A percentile compares a stretch with the other conserved stretches of the same genome.
phyloP scores from a whole-genome alignment of 2,329 filamentous ascomycete genomes.

The Periconia digitata region DNA sequence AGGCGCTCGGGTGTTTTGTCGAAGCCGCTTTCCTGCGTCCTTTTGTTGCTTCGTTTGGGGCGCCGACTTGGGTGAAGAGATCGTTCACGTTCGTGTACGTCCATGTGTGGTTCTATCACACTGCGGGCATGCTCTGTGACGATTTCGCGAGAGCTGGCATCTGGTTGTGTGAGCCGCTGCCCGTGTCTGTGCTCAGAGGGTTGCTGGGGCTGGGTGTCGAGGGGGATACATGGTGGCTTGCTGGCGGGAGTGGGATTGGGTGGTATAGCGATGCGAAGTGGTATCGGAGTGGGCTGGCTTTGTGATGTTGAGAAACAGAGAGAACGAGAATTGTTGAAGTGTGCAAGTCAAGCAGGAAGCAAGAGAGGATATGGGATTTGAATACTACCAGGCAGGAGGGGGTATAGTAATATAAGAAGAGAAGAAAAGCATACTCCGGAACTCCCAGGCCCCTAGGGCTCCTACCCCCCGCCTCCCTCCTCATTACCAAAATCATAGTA shows the following conservation, averaged over 20 bases:
- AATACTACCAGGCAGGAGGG: no score
- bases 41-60: not conserved
- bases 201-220: constrained; percentile 64
- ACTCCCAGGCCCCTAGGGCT: no score
- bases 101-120: constrained; percentile 67
- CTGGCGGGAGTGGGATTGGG: constrained; percentile 57
- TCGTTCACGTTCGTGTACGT: constrained; percentile 64
- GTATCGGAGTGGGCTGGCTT: constrained; percentile 53
- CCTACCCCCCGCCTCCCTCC: no score
- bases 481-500: no score
- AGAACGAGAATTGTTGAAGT: not conserved
- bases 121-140: constrained; percentile 67
- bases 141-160: constrained; percentile 74
- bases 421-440: no score
- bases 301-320: no score
- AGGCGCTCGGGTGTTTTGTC: not conserved
- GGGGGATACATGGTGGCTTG: constrained; percentile 69
- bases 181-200: constrained; percentile 68
- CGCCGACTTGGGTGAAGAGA: constrained; percentile 54
- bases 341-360: no score
- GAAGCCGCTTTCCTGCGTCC: not conserved
- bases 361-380: no score
- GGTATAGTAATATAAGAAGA: no score
- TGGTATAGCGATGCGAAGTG: constrained; percentile 64
- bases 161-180: constrained; percentile 83